Evolutionary conservation across 129 eudicot species (phyloP), one percentile per base, ranked within the genome.

Genomic region (Logfia minima): DNA sequence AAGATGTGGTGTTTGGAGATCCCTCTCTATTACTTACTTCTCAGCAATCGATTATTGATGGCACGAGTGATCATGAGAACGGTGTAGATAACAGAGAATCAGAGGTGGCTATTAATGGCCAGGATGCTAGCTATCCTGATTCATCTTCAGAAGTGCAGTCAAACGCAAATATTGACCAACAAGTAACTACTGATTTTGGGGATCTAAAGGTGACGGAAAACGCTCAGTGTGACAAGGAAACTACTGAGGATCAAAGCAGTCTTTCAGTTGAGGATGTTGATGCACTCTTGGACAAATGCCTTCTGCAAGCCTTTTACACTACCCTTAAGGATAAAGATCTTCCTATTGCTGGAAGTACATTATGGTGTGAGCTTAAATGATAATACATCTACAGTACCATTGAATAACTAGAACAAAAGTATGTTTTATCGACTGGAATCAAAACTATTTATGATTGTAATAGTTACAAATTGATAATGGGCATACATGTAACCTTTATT

Each of bases 251-350:
- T 6, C 93, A 82, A 77, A 81, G 31, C 34, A 29, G 70, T 6
- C 70, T 94, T 68, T 91, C 94, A 22, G 81, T 75, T 75, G 96
- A 84, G 69, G 94, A 91, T 69, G 68, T 89, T 14, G 99, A 94
- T 84, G 72, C 75, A 23, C 84, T 94, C 56, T 77, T 94, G 85
- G 96, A 94, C 83, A 86, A 83, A 81, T 89, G 99, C 72, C 97
- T 94, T 77, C 32, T 94, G 78, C 99, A 94, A 89, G 94, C 97
- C 9, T 88, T 91, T 82, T 88, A 91, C 67, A 94, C 96, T 59
- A 87, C 96, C 14, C 77, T 94, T 19, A 89, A 91, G 80, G 99
- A 94, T 77, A 91, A 94, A 84, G 99, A 94, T 85, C 96, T 94
- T 75, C 99, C 99, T 68, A 86, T 94, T 82, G 97, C 92, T 21